These are phyloP conservation scores for Hygrocybe coccinea DNA, from an alignment of 768 basidiomycete genomes.

Conservation along the genomic window DNA sequence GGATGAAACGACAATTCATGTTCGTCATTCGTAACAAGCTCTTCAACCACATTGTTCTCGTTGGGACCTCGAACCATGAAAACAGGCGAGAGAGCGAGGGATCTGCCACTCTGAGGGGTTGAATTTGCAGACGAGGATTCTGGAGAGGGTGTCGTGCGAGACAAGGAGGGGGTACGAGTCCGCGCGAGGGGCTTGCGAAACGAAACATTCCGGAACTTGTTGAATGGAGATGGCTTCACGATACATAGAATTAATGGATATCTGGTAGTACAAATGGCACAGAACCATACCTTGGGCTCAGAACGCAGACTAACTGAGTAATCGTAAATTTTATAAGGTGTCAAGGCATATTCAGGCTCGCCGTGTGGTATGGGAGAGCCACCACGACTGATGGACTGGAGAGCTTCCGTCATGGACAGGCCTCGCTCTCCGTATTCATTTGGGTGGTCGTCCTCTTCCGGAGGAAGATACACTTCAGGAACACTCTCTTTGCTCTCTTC, in stretches of 20 bases:
- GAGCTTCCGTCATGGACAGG: conserved; percentile 51
- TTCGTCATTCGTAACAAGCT: conserved; percentile 16
- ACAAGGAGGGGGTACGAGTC: conserved; percentile 61
- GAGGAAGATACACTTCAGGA: conserved; percentile 50
- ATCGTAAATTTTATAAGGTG: conserved; percentile 51
- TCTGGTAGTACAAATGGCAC: not conserved
- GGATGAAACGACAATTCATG: conserved; percentile 31
- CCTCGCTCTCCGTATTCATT: conserved; percentile 26
- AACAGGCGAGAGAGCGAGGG: conserved; percentile 46
- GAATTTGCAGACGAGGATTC: conserved; percentile 59
- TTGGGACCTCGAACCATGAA: conserved; percentile 26
- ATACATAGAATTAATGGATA: not conserved
- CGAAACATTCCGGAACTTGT: conserved; percentile 61
- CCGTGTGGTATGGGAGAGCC: conserved; percentile 46
- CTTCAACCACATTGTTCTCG: not conserved
- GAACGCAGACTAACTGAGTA: conserved; percentile 57
- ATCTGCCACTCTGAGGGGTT: conserved; percentile 56
- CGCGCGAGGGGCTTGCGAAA: conserved; percentile 48
- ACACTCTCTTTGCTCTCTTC: conserved; percentile 41
- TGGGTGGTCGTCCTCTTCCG: conserved; percentile 34
- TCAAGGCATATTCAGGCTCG: conserved; percentile 31
- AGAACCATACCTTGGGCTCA: conserved; percentile 50
- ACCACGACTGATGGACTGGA: conserved; percentile 52
- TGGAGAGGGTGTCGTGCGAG: conserved; percentile 55
- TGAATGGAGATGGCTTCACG: conserved; percentile 52